Evolutionary conservation across 2,329 filamentous ascomycete species (phyloP), one percentile per base, ranked within the genome.

Genomic region (Zymoseptoria pseudotritici): DNA sequence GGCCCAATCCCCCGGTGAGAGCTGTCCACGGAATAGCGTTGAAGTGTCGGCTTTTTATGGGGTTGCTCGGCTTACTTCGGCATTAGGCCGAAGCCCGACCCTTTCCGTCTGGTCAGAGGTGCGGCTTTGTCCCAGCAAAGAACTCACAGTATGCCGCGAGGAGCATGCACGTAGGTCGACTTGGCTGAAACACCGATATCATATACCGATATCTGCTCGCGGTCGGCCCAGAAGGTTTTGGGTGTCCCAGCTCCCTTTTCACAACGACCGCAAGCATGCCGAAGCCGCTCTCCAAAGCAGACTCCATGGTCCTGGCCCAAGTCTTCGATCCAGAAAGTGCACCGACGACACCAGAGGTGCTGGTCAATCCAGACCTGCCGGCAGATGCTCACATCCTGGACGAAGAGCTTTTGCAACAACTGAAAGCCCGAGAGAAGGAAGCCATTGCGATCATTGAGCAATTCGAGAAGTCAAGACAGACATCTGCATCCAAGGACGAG

Each of bases 231-330:
- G 22, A 10, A 36, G 13, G 24, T 53, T 19, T 3, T n/a, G 11
- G 4, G 13, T 24, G 4, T 17, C 21, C 24, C 24, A 46, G 8
- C 50, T 24, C 36, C 21, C 13, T 1, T 46, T n/a, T 7, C 13
- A 46, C 36, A 46, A 46, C 7, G 17, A n/a, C 31, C 19, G 24
- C 22, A 53, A 57, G 17, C 9, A 66, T 64, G 61, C 60, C 55
- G n/a, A 60, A 20, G 26, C 60, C 57, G 19, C 53, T 66, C 10
- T 70, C 69, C 10, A 62, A 61, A 54, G 61, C 66, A 42, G 79
- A 87, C 64, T 55, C 72, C 2, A 70, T 71, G 22, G 72, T 79
- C 24, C 87, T 88, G 65, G 62, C 65, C 20, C 64, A 66, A 51
- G 67, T 72, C 59, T 71, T 72, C 59, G 67, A 70, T 53, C 70